phyloP scores from a whole-genome alignment of 768 basidiomycete genomes.

The Termitomyces sp. region DNA sequence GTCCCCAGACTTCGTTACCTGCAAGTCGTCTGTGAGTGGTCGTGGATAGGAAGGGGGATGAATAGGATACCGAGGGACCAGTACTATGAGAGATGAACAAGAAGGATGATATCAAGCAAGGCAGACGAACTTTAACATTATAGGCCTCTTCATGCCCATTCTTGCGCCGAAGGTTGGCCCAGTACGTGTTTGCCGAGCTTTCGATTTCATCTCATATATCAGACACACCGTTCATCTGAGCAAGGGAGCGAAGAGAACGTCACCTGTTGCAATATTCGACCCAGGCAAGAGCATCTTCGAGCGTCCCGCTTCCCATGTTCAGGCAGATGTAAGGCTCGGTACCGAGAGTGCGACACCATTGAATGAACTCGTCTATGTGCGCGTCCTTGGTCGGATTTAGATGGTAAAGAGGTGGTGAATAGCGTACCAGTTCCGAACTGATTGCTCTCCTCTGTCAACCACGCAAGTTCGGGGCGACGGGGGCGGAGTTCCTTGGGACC shows the following conservation, averaged over 20 bases:
- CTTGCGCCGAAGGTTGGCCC: constrained; percentile 56
- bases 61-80: constrained; percentile 30
- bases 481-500: constrained; percentile 48
- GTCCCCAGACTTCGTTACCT: constrained; percentile 58
- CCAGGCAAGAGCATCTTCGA: constrained; percentile 59
- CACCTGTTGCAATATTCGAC: constrained; percentile 62
- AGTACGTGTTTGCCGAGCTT: constrained; percentile 39
- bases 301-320: constrained; percentile 64
- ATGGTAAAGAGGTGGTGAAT: not conserved
- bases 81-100: constrained; percentile 20
- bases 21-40: constrained; percentile 21
- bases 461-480: constrained; percentile 57
- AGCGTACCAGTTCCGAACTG: constrained; percentile 50
- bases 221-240: not conserved
- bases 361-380: constrained; percentile 45
- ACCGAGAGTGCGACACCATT: constrained; percentile 48
- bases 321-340: constrained; percentile 59
- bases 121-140: constrained; percentile 35
- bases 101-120: not conserved
- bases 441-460: constrained; percentile 59
- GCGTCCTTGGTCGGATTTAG: not conserved
- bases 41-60: not conserved
- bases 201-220: not conserved
- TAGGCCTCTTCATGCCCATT: constrained; percentile 57
- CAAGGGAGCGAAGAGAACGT: too few relatives aligned